A percentile compares a stretch with the other conserved stretches of the same genome.
phyloP scores from a whole-genome alignment of 108 stramenopile species.

The Conticribra guillardii region DNA sequence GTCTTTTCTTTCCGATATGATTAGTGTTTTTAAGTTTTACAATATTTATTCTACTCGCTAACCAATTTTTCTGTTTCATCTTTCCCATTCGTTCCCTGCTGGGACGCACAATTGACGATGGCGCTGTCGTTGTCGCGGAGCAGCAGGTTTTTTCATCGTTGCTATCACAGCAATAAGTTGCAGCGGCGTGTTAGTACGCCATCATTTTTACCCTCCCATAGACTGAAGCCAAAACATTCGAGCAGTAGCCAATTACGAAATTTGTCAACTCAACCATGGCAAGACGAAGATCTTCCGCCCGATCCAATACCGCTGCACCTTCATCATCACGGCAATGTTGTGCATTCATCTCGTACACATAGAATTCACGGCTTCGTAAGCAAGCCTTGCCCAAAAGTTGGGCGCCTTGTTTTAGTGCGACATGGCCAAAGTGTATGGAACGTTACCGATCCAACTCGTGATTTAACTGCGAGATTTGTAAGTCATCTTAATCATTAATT shows the following conservation, averaged over 20 bases:
- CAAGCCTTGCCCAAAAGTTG: slow-evolving; percentile 13
- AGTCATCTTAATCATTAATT: background rate
- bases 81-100: no score
- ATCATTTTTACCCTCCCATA: no score
- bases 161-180: no score
- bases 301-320: background rate
- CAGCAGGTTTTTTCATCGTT: no score
- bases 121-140: no score
- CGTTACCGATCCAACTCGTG: slow-evolving; percentile 29
- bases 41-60: no score
- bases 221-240: no score
- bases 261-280: slow-evolving; percentile 4
- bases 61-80: no score
- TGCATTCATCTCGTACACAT: background rate
- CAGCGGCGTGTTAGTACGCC: no score
- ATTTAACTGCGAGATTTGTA: slow-evolving; percentile 40
- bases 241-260: background rate
- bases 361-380: background rate
- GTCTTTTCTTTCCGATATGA: no score
- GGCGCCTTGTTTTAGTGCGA: slow-evolving; percentile 21
- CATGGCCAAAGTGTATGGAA: slow-evolving; percentile 36
- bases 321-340: background rate
- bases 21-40: no score
- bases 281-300: background rate
- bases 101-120: no score